Conservation (phyloP, 768 basidiomycete species). For the Rhodocollybia butyracea region DNA sequence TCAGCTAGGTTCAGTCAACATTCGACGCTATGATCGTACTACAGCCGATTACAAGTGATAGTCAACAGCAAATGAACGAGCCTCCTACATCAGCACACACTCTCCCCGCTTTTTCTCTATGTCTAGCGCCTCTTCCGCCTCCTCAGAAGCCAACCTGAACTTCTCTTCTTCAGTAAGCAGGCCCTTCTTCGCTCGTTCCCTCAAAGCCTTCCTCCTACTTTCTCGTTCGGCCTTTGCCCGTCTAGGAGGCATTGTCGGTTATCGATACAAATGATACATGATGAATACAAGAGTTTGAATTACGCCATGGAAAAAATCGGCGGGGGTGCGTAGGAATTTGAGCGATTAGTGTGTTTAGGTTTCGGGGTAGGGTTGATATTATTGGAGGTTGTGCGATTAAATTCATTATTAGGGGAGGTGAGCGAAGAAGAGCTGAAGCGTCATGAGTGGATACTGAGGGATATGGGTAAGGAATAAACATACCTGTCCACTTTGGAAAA, state of each 20-base stretch:
- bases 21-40: too few species aligned
- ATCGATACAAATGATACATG: conserved; percentile 21
- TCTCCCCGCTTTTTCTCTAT: conserved; percentile 24
- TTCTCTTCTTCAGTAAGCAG: conserved; percentile 56
- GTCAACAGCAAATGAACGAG: neutral
- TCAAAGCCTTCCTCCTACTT: conserved; percentile 67
- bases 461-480: conserved; percentile 29
- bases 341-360: conserved; percentile 29
- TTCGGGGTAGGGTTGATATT: conserved; percentile 28
- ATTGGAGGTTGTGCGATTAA: conserved; percentile 12
- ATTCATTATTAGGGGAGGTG: conserved; percentile 15
- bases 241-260: conserved; percentile 38
- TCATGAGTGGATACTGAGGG: conserved; percentile 61
- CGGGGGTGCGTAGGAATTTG: conserved; percentile 58
- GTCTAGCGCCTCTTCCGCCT: conserved; percentile 32
- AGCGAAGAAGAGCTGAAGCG: conserved; percentile 46
- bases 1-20: too few species aligned
- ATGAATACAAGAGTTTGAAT: conserved; percentile 29
- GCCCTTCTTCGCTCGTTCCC: conserved; percentile 72
- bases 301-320: conserved; percentile 66
- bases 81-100: conserved; percentile 40
- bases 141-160: conserved; percentile 41
- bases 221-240: conserved; percentile 74
- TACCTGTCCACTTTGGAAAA: conserved; percentile 66
- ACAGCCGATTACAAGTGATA: too few species aligned